Conservation (phyloP, 805 yeast genomes). For the Tetrapisispora arboricola region DNA sequence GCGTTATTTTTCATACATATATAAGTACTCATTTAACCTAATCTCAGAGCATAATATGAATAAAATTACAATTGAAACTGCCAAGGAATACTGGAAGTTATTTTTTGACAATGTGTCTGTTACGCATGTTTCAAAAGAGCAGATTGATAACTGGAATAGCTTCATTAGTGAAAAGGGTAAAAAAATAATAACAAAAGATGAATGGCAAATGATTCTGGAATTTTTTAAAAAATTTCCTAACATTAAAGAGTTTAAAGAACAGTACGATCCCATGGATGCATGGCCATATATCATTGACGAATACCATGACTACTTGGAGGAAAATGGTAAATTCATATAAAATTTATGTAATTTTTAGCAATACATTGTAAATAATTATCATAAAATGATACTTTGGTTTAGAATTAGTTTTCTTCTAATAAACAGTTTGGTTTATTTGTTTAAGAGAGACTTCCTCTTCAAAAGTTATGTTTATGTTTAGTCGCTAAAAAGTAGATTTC, state of each 20-base stretch:
- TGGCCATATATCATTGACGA: slow-evolving; percentile 91
- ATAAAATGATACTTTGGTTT: no score
- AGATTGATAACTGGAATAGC: slow-evolving; percentile 46
- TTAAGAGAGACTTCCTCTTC: no score
- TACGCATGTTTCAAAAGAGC: slow-evolving; percentile 17
- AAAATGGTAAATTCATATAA: not conserved
- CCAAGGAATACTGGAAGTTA: slow-evolving; percentile 69
- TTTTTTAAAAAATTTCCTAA: slow-evolving; percentile 44
- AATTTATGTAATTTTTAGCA: no score
- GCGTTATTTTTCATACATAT: slow-evolving; percentile 45
- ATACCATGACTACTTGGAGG: slow-evolving; percentile 48
- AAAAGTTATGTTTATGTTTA: no score
- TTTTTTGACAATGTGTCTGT: slow-evolving; percentile 33
- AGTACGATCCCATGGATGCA: slow-evolving; percentile 71
- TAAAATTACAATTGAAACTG: slow-evolving; percentile 45
- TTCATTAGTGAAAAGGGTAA: slow-evolving; percentile 40
- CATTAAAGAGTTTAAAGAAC: slow-evolving; percentile 41
- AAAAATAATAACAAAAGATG: slow-evolving; percentile 52
- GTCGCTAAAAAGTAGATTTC: no score
- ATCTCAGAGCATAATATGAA: slow-evolving; percentile 52
- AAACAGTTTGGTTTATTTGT: no score
- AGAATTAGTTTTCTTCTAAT: no score
- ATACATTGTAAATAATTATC: not conserved
- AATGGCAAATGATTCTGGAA: slow-evolving; percentile 75
- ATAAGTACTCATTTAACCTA: slow-evolving; percentile 62